A percentile compares a stretch with the other conserved stretches of the same genome.
These are phyloP conservation scores for Serendipita vermifera DNA, from an alignment of 768 basidiomycete species.

Conservation along the genomic window DNA sequence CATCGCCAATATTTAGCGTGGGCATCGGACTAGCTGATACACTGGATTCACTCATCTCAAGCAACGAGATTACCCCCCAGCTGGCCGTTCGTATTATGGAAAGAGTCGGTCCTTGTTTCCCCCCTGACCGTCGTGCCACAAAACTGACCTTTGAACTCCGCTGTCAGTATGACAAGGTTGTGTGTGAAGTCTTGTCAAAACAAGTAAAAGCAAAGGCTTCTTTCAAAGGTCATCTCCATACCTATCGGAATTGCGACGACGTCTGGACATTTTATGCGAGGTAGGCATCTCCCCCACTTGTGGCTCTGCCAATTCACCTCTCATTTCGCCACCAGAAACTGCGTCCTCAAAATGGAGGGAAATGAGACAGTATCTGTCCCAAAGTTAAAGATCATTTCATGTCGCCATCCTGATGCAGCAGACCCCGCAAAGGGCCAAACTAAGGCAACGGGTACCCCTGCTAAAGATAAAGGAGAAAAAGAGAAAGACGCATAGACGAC, in stretches of 20 bases:
- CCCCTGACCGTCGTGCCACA: neutral
- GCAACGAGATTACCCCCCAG: slow-evolving; percentile 92
- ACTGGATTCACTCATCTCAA: slow-evolving; percentile 94
- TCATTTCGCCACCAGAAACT: neutral
- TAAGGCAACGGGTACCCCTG: neutral
- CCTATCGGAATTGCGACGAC: slow-evolving; percentile 87
- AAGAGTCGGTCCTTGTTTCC: slow-evolving; percentile 46
- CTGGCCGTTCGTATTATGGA: slow-evolving; percentile 97
- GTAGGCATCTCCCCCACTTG: too few species aligned
- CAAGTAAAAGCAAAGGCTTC: slow-evolving; percentile 6
- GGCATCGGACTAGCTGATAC: slow-evolving; percentile 97
- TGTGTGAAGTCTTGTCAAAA: slow-evolving; percentile 3
- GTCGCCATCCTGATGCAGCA: slow-evolving; percentile 87
- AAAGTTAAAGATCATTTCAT: slow-evolving; percentile 95
- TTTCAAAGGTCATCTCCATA: slow-evolving; percentile 32
- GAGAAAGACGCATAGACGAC: too few species aligned
- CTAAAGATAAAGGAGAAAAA: too few species aligned
- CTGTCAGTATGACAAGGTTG: neutral
- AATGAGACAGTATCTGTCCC: slow-evolving; percentile 60
- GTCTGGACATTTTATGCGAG: slow-evolving; percentile 97
- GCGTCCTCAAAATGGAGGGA: slow-evolving; percentile 76
- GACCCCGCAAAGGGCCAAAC: slow-evolving; percentile 41
- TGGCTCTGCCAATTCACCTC: too few species aligned
- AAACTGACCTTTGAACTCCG: neutral
- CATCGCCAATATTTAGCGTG: slow-evolving; percentile 43